Evolutionary conservation across 495 filamentous ascomycete genomes (phyloP).

Genomic region (Penicillium diatomitis): DNA sequence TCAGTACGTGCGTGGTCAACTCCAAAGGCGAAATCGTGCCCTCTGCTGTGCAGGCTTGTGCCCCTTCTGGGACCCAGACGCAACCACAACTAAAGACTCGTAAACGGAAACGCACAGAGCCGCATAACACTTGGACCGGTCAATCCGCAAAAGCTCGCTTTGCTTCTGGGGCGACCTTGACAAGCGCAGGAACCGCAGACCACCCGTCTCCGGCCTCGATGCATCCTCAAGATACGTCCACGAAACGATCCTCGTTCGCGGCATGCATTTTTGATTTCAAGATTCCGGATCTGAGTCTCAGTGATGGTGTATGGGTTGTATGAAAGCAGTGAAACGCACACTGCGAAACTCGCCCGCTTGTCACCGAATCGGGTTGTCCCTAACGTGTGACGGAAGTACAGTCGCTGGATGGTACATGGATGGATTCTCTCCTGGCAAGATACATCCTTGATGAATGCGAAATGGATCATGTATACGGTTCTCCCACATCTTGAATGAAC

Average conservation of each 20-base stretch:
- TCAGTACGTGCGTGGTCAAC: constrained; percentile 17
- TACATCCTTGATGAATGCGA: too few species aligned
- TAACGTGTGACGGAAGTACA: too few species aligned
- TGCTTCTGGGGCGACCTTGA: constrained; percentile 1
- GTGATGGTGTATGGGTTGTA: constrained; percentile 14
- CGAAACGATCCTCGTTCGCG: constrained; percentile 26
- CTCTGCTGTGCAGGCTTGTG: constrained; percentile 8
- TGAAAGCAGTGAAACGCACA: neutral
- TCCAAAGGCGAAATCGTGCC: constrained; percentile 22
- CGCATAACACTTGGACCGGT: constrained; percentile 16
- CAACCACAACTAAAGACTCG: constrained; percentile 6
- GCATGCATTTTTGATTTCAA: constrained; percentile 35
- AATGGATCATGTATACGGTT: too few species aligned
- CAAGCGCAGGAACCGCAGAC: constrained; percentile 5
- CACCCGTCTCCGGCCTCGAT: neutral
- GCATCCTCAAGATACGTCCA: constrained; percentile 3
- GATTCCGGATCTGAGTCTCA: constrained; percentile 24
- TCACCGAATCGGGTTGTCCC: too few species aligned
- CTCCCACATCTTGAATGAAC: too few species aligned
- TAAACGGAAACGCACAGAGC: constrained; percentile 23
- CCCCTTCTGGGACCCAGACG: neutral
- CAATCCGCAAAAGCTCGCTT: constrained; percentile 16
- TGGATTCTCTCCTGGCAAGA: too few species aligned
- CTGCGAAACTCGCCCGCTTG: too few species aligned
- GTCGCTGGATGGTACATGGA: too few species aligned